Percentiles rank a stretch among this genome's conserved stretches.
Conservation (phyloP, 2,329 filamentous ascomycete species). For the Neopestalotiopsis sp. region DNA sequence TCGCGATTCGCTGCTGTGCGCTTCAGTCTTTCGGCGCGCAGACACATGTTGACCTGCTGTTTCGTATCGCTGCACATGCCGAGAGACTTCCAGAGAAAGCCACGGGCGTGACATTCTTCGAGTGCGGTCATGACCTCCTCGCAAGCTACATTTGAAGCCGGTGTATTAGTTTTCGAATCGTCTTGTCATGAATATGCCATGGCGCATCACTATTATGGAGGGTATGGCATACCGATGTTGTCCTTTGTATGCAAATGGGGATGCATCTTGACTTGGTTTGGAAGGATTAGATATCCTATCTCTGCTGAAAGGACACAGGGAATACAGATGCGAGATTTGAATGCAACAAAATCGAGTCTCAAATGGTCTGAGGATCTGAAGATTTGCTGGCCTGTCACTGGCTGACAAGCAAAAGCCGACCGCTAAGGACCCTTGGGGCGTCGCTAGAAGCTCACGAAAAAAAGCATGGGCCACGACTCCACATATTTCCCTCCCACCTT, state of each 20-base stretch:
- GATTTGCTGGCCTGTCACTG: conserved; percentile 8
- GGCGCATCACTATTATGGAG: neutral
- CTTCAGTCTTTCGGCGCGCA: conserved; percentile 80
- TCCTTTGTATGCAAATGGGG: conserved; percentile 94
- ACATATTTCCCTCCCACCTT: conserved; percentile 6
- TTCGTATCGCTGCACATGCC: conserved; percentile 93
- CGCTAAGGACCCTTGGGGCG: conserved; percentile 3
- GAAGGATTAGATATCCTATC: neutral
- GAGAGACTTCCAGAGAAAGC: conserved; percentile 89
- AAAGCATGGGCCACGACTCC: conserved; percentile 17
- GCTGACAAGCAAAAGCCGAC: neutral
- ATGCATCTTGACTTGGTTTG: conserved; percentile 74
- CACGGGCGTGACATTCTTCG: conserved; percentile 91
- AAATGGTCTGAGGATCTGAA: conserved; percentile 10
- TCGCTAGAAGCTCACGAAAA: neutral
- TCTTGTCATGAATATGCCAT: too few relatives aligned
- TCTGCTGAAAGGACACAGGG: neutral
- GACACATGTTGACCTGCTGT: conserved; percentile 80
- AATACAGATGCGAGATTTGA: neutral
- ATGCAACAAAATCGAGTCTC: neutral
- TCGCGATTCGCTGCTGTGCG: conserved; percentile 80
- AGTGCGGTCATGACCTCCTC: conserved; percentile 92
- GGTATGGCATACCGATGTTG: conserved; percentile 71
- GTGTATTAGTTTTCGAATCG: neutral
- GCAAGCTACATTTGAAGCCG: conserved; percentile 68